Evolutionary conservation across 805 yeast species (phyloP), one percentile per base, ranked within the genome.

Genomic region (Komagataella pseudopastoris): DNA sequence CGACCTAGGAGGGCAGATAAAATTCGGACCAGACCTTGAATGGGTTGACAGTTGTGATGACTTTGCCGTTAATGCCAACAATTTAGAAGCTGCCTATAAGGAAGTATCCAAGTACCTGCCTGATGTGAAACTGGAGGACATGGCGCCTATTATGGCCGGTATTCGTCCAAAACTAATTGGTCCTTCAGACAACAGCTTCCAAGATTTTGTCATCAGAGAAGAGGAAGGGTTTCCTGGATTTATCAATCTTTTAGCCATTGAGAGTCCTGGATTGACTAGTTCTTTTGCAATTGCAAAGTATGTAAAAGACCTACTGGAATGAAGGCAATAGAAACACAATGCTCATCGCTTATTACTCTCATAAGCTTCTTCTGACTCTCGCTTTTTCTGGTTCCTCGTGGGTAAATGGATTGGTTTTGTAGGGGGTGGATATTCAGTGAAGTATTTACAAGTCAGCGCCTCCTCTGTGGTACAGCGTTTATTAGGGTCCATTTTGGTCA

Each of bases 11-110:
- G 93, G 95, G 0, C 83, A 81, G 56, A 66, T 89, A 23, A 75
- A 78, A 56, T 89, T 89, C 62, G 97, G 97, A 0, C 96, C 96
- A 0, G 96, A 90, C 62, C 65, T 88, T 45, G 93, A 88, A 63
- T 88, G 95, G 87, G 78, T 85, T 1, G 76, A 74, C 4, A 48
- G 67, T 56, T 69, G 71, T 10, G 54, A 55, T 5, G 79, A 80
- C 59, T 76, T 78, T 54, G 60, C 67, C 5, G 83, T 81, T 6
- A 73, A 70, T 55, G 64, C 63, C 1, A 51, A 59, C 1, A 83
- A 83, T 53, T 60, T 83, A 6, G 69, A 70, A 8, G 68, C 67
- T 0, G 93, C 93, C 0, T 72, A 65, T 52, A 64, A 70, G 36
- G 86, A 83, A 6, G 83, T 88, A 4, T 58, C 65, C 8, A 69